Evolutionary conservation across 2,329 filamentous ascomycete genomes (phyloP).

Genomic region (Pezicula radicicola): DNA sequence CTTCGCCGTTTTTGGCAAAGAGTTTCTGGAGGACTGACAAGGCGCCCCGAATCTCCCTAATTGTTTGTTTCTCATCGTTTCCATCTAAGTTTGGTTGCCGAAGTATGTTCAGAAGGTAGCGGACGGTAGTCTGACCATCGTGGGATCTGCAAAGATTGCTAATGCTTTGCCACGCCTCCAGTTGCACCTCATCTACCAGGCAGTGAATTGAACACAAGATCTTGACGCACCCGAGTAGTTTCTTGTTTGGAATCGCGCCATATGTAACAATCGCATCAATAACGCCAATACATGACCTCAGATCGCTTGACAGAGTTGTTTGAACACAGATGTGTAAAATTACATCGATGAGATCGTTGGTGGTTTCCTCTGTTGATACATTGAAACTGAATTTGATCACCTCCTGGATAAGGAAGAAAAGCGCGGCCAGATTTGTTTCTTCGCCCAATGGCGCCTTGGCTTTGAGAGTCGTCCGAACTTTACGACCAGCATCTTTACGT

Average conservation of each 20-base stretch:
- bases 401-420: constrained; percentile 65
- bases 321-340: constrained; percentile 66
- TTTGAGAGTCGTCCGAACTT: constrained; percentile 34
- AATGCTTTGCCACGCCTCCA: constrained; percentile 67
- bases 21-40: constrained; percentile 62
- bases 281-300: constrained; percentile 64
- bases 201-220: constrained; percentile 71
- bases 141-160: constrained; percentile 71
- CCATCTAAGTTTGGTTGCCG: constrained; percentile 43
- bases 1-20: constrained; percentile 54
- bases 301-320: constrained; percentile 62
- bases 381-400: constrained; percentile 76
- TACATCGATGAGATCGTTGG: constrained; percentile 58
- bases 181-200: constrained; percentile 57
- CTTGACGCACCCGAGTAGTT: constrained; percentile 64
- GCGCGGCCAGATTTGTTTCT: constrained; percentile 58
- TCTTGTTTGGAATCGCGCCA: constrained; percentile 61
- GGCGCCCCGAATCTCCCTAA: constrained; percentile 58
- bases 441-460: constrained; percentile 42
- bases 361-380: constrained; percentile 59
- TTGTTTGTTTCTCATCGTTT: constrained; percentile 47
- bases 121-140: constrained; percentile 66
- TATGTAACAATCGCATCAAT: constrained; percentile 72
- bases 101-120: constrained; percentile 61
- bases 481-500: constrained; percentile 44